Base-by-base conservation (phyloP, 2,329 filamentous ascomycete genomes). In the Apiospora arundinis region DNA sequence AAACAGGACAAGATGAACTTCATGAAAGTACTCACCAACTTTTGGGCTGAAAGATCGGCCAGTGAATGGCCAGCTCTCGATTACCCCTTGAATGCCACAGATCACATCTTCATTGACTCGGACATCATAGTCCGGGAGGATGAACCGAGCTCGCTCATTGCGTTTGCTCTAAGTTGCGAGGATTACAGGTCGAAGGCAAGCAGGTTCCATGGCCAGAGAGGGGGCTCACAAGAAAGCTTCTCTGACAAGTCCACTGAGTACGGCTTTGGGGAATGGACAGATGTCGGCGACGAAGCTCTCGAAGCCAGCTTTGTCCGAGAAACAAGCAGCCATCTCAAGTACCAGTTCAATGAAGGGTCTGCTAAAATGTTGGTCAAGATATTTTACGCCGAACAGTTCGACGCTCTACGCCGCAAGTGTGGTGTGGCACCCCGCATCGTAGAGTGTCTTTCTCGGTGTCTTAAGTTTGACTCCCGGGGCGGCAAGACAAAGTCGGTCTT, bases 401-500 rank as follows among this genome's bases (percentile, higher is more conserved):
- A 99, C 82, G 96, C 96, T 3, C 87, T 99, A 49, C 91, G 96
- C 70, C 90, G 93, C 71, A 98, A 97, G 82, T 98, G 95, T 75
- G 95, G 95, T 21, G 93, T 98, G 11, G 92, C 94, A 1, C 95
- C 98, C 78, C 93, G 96, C 46, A 97, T 99, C 75, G 91, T 98
- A 37, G 96, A 99, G 80, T 98, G 95, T 1, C 85, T 99, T 28
- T 98, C 96, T 9, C 91, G 96, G 25, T 99, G 97, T 82, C 88
- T 97, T 25, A 98, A 98, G 81, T 99, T 95, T 93, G 96, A 99
- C 82, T 97, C 94, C 3, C 97, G 97, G 80, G 97, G 96, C 32
- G 96, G 96, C 75, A 99, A 99, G 83, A 98, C 95, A 1, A 98
- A 98, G 80, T 98, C 95, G 0, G 92, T 99, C 5, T 99, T 99